Conservation (phyloP, 2,329 filamentous ascomycete species). For the Xylariomycetidae sp. region DNA sequence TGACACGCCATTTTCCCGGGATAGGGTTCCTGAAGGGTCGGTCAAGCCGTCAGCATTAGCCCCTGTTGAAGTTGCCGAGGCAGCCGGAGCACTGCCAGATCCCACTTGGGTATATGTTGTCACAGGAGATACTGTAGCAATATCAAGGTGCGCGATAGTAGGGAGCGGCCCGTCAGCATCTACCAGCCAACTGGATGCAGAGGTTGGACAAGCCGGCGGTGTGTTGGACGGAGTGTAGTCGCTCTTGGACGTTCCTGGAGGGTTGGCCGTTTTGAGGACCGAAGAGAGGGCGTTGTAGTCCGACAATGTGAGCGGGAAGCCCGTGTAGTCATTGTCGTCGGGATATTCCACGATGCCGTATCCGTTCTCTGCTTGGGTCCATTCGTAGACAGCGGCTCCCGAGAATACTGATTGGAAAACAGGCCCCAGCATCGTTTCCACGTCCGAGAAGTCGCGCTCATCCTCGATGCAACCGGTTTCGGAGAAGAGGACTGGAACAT, state of each 20-base stretch:
- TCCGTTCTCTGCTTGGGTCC: conserved; percentile 39
- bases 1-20: too few relatives aligned
- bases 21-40: too few relatives aligned
- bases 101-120: too few relatives aligned
- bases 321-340: conserved; percentile 31
- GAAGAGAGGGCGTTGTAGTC: conserved; percentile 55
- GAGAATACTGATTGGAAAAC: conserved; percentile 54
- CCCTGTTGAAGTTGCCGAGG: too few relatives aligned
- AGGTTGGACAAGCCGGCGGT: conserved; percentile 24
- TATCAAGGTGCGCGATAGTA: neutral
- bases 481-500: conserved; percentile 59
- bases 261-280: conserved; percentile 49
- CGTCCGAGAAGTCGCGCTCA: conserved; percentile 52
- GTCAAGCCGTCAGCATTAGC: too few relatives aligned
- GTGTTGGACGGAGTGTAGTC: conserved; percentile 55
- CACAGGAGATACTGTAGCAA: too few relatives aligned
- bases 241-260: conserved; percentile 48
- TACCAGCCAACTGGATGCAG: conserved; percentile 1
- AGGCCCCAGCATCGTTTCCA: conserved; percentile 51
- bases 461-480: conserved; percentile 62
- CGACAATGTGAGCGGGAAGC: conserved; percentile 42
- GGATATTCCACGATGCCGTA: conserved; percentile 26
- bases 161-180: neutral
- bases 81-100: too few relatives aligned
- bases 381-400: conserved; percentile 50